Evolutionary conservation across 2,329 filamentous ascomycete genomes (phyloP).

Genomic region (Emergomyces pasteurianus): DNA sequence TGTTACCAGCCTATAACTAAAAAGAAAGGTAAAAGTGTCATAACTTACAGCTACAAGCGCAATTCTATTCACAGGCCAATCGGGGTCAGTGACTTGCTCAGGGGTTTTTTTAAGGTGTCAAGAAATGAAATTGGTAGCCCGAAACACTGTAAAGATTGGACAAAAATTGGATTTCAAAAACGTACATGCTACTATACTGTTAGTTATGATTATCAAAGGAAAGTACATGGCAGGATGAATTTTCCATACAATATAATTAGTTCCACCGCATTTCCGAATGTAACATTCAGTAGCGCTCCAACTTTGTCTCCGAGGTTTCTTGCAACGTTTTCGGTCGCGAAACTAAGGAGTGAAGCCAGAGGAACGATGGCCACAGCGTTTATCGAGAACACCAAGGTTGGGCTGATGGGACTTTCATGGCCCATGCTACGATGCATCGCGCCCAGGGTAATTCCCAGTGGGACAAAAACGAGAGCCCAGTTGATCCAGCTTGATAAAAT

Average conservation of each 20-base stretch:
- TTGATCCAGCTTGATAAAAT: slow-evolving; percentile 46
- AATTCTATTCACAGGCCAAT: slow-evolving; percentile 44
- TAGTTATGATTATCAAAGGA: slow-evolving; percentile 3
- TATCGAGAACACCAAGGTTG: slow-evolving; percentile 57
- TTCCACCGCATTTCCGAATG: slow-evolving; percentile 69
- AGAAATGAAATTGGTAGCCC: background rate
- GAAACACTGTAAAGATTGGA: background rate
- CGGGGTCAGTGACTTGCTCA: background rate
- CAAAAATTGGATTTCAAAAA: slow-evolving; percentile 13
- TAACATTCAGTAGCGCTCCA: slow-evolving; percentile 62
- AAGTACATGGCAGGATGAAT: slow-evolving; percentile 24
- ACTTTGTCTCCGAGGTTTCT: slow-evolving; percentile 60
- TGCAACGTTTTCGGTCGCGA: slow-evolving; percentile 65
- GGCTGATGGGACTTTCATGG: slow-evolving; percentile 29
- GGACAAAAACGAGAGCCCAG: slow-evolving; percentile 32
- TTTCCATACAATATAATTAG: slow-evolving; percentile 55
- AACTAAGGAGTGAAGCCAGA: slow-evolving; percentile 57
- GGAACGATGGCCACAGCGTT: slow-evolving; percentile 67
- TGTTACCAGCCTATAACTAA: background rate
- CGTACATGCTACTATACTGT: slow-evolving; percentile 40
- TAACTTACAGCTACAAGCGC: slow-evolving; percentile 54
- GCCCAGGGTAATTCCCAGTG: slow-evolving; percentile 28
- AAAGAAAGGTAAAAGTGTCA: background rate
- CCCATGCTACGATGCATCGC: slow-evolving; percentile 18
- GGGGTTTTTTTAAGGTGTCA: background rate